Conservation (phyloP, 2,329 filamentous ascomycete species). For the Trichoderma semiorbis region DNA sequence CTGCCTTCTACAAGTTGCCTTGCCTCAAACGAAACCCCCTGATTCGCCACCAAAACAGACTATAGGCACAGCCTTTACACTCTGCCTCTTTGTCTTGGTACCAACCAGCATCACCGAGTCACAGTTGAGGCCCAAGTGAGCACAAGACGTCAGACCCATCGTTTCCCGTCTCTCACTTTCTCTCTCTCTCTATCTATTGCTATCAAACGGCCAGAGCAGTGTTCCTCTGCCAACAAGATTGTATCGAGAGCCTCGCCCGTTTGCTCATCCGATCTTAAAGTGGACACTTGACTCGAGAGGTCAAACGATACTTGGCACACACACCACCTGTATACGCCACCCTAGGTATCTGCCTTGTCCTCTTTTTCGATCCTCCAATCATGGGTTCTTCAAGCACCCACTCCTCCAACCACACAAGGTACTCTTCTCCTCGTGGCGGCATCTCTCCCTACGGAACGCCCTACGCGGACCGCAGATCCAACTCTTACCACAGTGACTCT, state of each 20-base stretch:
- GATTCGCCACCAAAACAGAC: neutral
- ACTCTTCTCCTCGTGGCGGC: conserved; percentile 15
- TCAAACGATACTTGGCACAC: neutral
- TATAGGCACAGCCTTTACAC: neutral
- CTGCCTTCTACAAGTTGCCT: neutral
- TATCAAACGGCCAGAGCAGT: neutral
- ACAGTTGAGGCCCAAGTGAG: conserved; percentile 11
- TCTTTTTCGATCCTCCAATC: neutral
- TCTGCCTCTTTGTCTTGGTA: neutral
- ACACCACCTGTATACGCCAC: neutral
- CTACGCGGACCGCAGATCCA: conserved; percentile 20
- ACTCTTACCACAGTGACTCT: conserved; percentile 16
- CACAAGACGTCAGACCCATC: conserved; percentile 16
- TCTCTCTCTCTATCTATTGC: neutral
- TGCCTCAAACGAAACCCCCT: neutral
- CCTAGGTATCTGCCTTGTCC: neutral
- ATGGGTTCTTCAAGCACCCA: conserved; percentile 23
- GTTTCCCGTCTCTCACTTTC: neutral
- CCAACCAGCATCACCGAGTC: neutral
- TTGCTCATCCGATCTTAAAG: neutral
- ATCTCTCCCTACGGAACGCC: conserved; percentile 21
- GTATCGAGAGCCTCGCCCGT: neutral
- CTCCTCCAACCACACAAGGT: conserved; percentile 19
- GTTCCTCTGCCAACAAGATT: neutral
- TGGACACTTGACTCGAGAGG: neutral